Base-by-base conservation (phyloP, 129 eudicot species). In the Flaveria trinervia region DNA sequence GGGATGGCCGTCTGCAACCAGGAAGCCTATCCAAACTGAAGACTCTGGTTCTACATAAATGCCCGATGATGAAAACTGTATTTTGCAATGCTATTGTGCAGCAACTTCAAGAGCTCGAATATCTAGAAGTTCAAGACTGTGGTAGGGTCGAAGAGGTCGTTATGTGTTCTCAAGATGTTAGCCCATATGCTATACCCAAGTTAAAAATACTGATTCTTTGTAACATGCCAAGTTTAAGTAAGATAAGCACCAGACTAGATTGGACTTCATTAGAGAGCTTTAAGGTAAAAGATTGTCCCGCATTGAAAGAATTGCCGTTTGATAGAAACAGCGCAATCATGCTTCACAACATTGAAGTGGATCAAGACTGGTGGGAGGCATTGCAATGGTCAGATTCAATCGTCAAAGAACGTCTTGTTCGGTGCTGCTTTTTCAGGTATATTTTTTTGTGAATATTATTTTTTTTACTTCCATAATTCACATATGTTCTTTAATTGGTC, bases 221-320 rank as follows among this genome's bases (percentile, higher is more conserved):
- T 52, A 68, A 68, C 0, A 54, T 77, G 81, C 75, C 56, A 11
- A 68, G 75, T 68, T 55, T 77, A 68, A 68, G 59, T 15, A 68
- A 43, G 33, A 68, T 77, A 77, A 22, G 75, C 46, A 52, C 57
- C 7, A 76, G 18, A 5, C n/a, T 52, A 23, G 74, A 36, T 51
- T 77, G 68, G 68, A 16, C 68, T 39, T 77, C 75, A 9, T 56
- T 77, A 12, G 74, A 68, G 75, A 67, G 9, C 18, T 68, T 77
- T 23, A 68, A 43, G 46, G 41, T 77, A 77, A 68, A 55, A 15
- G 59, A 68, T 77, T 77, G 81, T 41, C 74, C 59, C 46, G 25
- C 14, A 2, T 13, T 77, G 44, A 77, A 77, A 55, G 75, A 77
- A n/a, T 77, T 77, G 68, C 81, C 81, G 43, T 77, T 77, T 9